Conservation (phyloP, 2,329 filamentous ascomycete genomes). For the Aotearoamyces nothofagi region DNA sequence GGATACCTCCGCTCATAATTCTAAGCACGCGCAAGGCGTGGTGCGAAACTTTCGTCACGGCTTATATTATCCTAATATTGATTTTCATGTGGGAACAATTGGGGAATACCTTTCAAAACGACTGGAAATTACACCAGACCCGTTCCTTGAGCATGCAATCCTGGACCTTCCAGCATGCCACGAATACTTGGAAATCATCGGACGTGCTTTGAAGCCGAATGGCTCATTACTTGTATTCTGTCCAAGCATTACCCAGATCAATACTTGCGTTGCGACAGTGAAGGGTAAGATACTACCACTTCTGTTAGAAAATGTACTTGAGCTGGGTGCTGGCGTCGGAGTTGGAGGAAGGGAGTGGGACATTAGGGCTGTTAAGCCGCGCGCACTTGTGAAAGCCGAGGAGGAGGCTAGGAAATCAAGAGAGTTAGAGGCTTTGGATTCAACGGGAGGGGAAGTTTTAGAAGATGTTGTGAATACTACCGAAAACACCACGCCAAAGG, state of each 20-base stretch:
- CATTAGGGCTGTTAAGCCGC: slow-evolving; percentile 30
- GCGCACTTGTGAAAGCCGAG: slow-evolving; percentile 12
- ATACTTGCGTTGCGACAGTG: slow-evolving; percentile 40
- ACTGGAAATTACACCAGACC: slow-evolving; percentile 25
- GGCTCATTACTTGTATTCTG: slow-evolving; percentile 57
- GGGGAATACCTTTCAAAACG: slow-evolving; percentile 45
- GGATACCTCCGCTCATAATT: slow-evolving; percentile 48
- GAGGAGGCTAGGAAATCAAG: slow-evolving; percentile 1
- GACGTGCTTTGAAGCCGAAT: slow-evolving; percentile 44
- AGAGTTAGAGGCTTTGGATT: not conserved
- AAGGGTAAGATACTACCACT: slow-evolving; percentile 36
- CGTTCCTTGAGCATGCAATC: slow-evolving; percentile 57
- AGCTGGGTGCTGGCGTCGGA: slow-evolving; percentile 34
- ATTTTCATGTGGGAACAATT: slow-evolving; percentile 59
- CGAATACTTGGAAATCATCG: slow-evolving; percentile 29
- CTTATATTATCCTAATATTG: slow-evolving; percentile 53
- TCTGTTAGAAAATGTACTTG: slow-evolving; percentile 41
- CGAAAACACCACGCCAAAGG: not conserved
- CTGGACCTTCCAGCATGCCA: slow-evolving; percentile 58
- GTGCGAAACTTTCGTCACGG: slow-evolving; percentile 54
- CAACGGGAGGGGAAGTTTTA: too few relatives aligned
- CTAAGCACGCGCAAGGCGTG: slow-evolving; percentile 45
- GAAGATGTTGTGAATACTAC: not conserved
- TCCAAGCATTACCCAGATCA: slow-evolving; percentile 67
- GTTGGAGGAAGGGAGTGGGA: slow-evolving; percentile 47